Base-by-base conservation (phyloP, 352 stramenopile species). In the Globisporangium mamillatum region DNA sequence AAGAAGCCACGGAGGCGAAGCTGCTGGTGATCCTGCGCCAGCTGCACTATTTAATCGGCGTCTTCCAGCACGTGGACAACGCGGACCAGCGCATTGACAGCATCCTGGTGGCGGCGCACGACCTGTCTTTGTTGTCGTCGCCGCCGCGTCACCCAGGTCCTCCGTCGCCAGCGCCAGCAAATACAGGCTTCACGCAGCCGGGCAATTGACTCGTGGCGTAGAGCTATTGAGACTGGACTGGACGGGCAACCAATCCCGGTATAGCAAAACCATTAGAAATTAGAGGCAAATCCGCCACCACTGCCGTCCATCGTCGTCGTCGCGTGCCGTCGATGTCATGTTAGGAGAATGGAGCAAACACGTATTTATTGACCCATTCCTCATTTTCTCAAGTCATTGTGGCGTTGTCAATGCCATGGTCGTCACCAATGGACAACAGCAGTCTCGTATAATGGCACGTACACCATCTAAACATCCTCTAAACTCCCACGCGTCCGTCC, bases 41-140 rank as follows among this genome's bases (percentile, higher is more conserved):
- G 67, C 74, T 92, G 50, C 84, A 92, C 71, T 92, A 92, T 69
- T 74, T 92, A 52, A 77, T 88, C 27, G 77, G 80, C 58, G 84
- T 82, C 8, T 92, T 92, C 67, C 81, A 90, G 70, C 82, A 92
- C 63, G 80, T 90, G 29, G 79, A 89, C 29, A 79, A 85, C 59
- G 79, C 84, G 20, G 82, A 82, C 55, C 70, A 78, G 53, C 78
- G 74, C 46, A 88, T 92, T 53, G 84, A 90, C 55, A 64, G 72
- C 34, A 81, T 92, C 57, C 72, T 91, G 54, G 73, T 77, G 48
- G 78, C 80, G n/a, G 69, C 70, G 18, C 77, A 91, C 64, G 73
- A 84, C 22, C 75, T 62, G 74, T 76, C 29, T 46, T 67, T 67
- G 20, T 25, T 63, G 46, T 58, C 70, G 36, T 59, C 64, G 62